phyloP scores from a whole-genome alignment of 2,329 filamentous ascomycete species.

The Botryotinia narcissicola region DNA sequence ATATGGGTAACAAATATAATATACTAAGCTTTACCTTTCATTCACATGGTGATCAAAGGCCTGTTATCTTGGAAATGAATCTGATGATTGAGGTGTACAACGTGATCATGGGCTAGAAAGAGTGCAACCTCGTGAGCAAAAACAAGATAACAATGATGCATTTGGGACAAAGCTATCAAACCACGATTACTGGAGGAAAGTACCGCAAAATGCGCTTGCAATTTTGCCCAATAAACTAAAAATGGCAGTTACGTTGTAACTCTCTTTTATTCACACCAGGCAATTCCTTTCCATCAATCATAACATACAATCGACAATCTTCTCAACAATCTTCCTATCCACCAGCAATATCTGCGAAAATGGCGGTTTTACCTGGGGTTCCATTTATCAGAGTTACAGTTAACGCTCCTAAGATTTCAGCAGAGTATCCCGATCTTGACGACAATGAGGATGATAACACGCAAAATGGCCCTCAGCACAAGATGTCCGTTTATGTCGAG shows the following conservation, averaged over 20 bases:
- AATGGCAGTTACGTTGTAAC: not conserved
- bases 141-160: not conserved
- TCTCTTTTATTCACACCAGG: not conserved
- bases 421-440: slow-evolving; percentile 11
- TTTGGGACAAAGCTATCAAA: not conserved
- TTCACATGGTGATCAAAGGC: not conserved
- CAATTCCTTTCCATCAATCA: not conserved
- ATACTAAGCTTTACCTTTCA: not conserved
- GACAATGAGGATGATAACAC: not conserved
- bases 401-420: not conserved
- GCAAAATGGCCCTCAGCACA: not conserved
- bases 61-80: not conserved
- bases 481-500: slow-evolving; percentile 15
- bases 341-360: not conserved
- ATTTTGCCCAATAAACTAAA: not conserved
- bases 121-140: not conserved
- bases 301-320: not conserved
- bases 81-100: not conserved
- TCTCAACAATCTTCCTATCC: no score
- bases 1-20: not conserved
- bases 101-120: not conserved
- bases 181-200: not conserved
- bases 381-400: slow-evolving; percentile 10
- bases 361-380: slow-evolving; percentile 10
- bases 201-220: not conserved